phyloP scores from a whole-genome alignment of 768 basidiomycete species.

The Lanmaoa rubissima region DNA sequence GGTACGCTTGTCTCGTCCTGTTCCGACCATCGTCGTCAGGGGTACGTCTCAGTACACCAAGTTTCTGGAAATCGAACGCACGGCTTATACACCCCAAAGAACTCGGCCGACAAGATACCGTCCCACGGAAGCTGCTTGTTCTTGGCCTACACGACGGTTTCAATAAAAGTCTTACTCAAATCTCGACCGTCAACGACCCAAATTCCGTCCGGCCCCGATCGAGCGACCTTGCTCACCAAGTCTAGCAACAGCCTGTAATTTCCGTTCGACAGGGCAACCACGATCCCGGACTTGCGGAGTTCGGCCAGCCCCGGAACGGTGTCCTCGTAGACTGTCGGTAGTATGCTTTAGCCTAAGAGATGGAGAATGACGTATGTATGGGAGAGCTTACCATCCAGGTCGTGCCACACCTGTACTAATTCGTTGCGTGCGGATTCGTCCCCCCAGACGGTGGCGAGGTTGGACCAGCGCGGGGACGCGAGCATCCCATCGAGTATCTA shows the following conservation, averaged over 20 bases:
- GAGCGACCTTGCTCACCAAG: constrained; percentile 40
- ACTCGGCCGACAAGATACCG: constrained; percentile 55
- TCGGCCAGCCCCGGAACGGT: constrained; percentile 44
- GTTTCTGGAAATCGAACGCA: constrained; percentile 30
- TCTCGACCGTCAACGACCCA: too few relatives aligned
- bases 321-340: constrained; percentile 56
- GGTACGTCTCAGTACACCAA: neutral
- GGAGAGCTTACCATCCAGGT: constrained; percentile 43
- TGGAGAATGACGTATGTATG: too few relatives aligned
- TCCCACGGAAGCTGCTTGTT: constrained; percentile 64
- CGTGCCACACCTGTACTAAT: constrained; percentile 58
- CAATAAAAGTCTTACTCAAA: too few relatives aligned
- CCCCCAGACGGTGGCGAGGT: constrained; percentile 46
- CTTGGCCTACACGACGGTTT: constrained; percentile 46
- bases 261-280: constrained; percentile 61
- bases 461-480: constrained; percentile 45
- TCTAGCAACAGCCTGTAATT: constrained; percentile 60
- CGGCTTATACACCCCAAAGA: constrained; percentile 67
- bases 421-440: constrained; percentile 42
- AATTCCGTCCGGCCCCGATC: neutral
- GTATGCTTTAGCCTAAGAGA: too few relatives aligned
- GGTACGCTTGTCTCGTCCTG: constrained; percentile 48
- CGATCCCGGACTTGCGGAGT: constrained; percentile 50
- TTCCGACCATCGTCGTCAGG: neutral
- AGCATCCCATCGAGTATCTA: constrained; percentile 62